These are phyloP conservation scores for Debaryomycetaceae sp. DNA, from an alignment of 1,139 yeast species.

Conservation along the genomic window DNA sequence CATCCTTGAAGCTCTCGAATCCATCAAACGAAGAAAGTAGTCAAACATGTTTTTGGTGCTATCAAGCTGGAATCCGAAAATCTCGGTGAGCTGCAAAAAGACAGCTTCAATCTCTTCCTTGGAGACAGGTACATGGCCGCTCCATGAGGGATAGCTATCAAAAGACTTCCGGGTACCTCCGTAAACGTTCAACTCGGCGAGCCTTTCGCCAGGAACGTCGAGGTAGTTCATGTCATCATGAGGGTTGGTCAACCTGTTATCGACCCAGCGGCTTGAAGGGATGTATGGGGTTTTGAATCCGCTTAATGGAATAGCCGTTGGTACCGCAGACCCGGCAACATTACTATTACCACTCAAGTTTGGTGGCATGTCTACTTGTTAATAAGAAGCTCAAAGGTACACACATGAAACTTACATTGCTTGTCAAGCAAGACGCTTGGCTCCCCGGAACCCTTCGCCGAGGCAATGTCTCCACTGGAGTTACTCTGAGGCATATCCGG, in stretches of 20 bases:
- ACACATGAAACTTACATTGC: no score
- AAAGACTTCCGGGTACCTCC: constrained; percentile 34
- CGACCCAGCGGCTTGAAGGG: constrained; percentile 44
- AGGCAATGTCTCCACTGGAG: no score
- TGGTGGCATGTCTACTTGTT: not conserved
- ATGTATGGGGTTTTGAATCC: constrained; percentile 47
- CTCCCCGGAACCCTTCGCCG: no score
- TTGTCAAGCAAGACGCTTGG: no score
- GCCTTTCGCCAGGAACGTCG: constrained; percentile 20
- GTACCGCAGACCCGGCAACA: constrained; percentile 1
- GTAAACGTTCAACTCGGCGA: constrained; percentile 39
- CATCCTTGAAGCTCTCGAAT: constrained; percentile 67
- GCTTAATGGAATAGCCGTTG: constrained; percentile 37
- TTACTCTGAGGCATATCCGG: no score
- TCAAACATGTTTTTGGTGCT: constrained; percentile 64
- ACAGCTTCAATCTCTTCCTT: constrained; percentile 51
- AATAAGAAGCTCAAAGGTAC: no score
- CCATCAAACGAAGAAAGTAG: constrained; percentile 56
- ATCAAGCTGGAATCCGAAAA: constrained; percentile 67
- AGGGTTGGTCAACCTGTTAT: constrained; percentile 27
- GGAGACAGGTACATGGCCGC: constrained; percentile 52
- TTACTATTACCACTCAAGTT: not conserved
- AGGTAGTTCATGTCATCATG: constrained; percentile 16
- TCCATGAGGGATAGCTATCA: constrained; percentile 63
- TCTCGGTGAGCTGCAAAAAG: constrained; percentile 46